Evolutionary conservation across 129 eudicot genomes (phyloP), one percentile per base, ranked within the genome.

Genomic region (Flaveria trinervia): DNA sequence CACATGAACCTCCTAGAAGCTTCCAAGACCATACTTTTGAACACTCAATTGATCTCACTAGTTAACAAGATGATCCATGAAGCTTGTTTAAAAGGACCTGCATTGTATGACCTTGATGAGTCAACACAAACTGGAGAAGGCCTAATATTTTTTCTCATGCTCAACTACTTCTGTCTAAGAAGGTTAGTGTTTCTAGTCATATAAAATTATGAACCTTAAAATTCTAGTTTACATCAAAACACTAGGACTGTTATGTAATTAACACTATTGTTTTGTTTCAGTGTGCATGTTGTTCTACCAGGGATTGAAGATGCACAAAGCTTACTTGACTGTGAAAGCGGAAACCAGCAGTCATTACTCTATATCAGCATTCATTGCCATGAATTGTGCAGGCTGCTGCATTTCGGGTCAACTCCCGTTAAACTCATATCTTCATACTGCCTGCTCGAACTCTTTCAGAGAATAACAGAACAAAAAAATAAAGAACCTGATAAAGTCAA

Each of bases 381-480:
- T n/a, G 87, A 95, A 50, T 71, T 91, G 76, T 89, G 94, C 90
- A 89, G 85, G 77, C 75, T 95, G 80, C 48, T 95, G 72, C 92
- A 95, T 85, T 90, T 86, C 65, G 99, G 97, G 50, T 88, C 97
- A n/a, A 74, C 89, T 60, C 70, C 83, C 13, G 76, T 91, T 66
- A 95, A 91, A 68, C 77, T 95, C 20, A 75, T 86, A 65, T 86
- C 96, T 83, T 91, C 99, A 51, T 83, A 86, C 76, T 91, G 91
- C 81, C 85, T 95, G 7, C 68, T 86, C 71, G 89, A 94, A 71
- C 59, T 84, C 64, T 86, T 94, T 51, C 74, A 74, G 26, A 80
- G 78, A 82, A 81, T 94, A 72, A 77, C 96, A 46, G 81, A 85
- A 48, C 76, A 80, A 60, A 71, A 61, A 72, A 79, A 70, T 51